Evolutionary conservation across 148 eudicot species (phyloP), one percentile per base, ranked within the genome.

Genomic region (Bassia scoparia): DNA sequence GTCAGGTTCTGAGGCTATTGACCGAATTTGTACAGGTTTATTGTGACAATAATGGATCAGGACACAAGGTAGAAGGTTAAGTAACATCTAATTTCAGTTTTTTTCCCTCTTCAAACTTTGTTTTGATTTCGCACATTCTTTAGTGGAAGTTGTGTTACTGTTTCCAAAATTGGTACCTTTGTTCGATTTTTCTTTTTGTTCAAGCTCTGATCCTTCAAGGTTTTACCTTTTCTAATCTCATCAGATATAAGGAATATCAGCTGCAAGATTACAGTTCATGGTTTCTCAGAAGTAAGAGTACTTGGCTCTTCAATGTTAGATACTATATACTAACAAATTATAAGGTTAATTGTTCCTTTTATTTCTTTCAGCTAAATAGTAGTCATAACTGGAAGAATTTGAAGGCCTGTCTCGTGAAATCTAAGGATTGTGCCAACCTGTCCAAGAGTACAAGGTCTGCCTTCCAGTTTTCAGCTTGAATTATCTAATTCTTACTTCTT

Each of bases 1-100:
- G 1, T 62, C n/a, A 24, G 26, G 53, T 44, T 38, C 24, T 34
- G 23, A 75, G 30, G 54, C 16, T 7, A 46, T 35, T 13, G 56
- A 65, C 50, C 65, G 60, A 58, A 66, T 18, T 67, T 52, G 41
- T 59, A 7, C 83, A 93, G 98, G 80, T 94, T 94, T 78, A 94
- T 94, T n/a, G 82, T 94, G 70, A 91, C 97, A 62, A 89, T 78
- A 88, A 89, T 60, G 96, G 96, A 72, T 86, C 97, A 44, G 98
- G 98, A 69, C 97, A 94, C 76, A 81, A 65, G 44, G 96, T 87
- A 55, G 74, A 76, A 71, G 97, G 96, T 86, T 74, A 89, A 93
- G 97, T 92, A 85, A 78, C 76, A 65, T 48, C 38, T 53, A 31
- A 34, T 43, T 2, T 27, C 33, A 8, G 21, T 37, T 56, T 63